Evolutionary conservation across 140 eudicot species (phyloP).

Genomic region (Senecio squalidus): DNA sequence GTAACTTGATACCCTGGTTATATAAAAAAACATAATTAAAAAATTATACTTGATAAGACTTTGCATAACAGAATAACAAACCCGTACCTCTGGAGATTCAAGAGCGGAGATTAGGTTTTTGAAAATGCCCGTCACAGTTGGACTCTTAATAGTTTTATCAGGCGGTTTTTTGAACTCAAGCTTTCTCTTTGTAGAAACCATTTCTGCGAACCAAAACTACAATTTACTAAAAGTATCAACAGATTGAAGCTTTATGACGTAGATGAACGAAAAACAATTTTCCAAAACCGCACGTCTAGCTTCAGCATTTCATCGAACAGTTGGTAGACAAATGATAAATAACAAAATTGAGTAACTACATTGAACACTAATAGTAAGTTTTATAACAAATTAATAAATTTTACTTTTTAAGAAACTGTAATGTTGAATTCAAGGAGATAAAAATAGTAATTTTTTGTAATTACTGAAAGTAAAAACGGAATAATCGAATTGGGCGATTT

Average conservation of each 20-base stretch:
- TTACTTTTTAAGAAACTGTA: too few relatives aligned
- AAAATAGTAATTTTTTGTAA: too few relatives aligned
- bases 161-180: conserved; percentile 1
- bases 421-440: too few relatives aligned
- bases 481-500: too few relatives aligned
- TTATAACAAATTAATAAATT: too few relatives aligned
- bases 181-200: conserved; percentile 18
- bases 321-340: not conserved
- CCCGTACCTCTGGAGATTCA: conserved; percentile 23
- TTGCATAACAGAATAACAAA: too few relatives aligned
- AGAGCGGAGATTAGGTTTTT: conserved; percentile 20
- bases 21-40: too few relatives aligned
- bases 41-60: too few relatives aligned
- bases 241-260: not conserved
- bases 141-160: not conserved
- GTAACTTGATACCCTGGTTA: conserved; percentile 49
- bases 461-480: too few relatives aligned
- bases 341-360: not conserved
- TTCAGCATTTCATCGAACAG: conserved; percentile 21
- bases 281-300: not conserved
- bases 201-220: conserved; percentile 11
- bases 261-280: not conserved
- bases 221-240: conserved; percentile 17
- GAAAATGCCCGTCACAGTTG: conserved; percentile 11
- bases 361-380: too few relatives aligned